Evolutionary conservation across 1,284 basidiomycete genomes (phyloP), one percentile per base, ranked within the genome.

Genomic region (Irpex rosettiformis): DNA sequence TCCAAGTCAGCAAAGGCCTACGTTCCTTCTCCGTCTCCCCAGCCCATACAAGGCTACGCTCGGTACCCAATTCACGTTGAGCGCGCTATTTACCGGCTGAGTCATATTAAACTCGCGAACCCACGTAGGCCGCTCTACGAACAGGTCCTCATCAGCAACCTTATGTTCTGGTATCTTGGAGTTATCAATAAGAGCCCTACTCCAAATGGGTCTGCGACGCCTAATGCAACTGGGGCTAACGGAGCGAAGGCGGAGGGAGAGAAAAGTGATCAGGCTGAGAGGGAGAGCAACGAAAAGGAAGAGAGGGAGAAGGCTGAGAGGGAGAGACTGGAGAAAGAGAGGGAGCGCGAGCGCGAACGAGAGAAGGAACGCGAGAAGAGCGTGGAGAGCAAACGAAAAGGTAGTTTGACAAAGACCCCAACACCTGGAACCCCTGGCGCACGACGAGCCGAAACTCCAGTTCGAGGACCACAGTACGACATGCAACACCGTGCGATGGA

Each of bases 91-190:
- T 99, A 99, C 75, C 82, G 96, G 55, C 78, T 99, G 54, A 95
- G 92, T 71, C 96, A 99, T 71, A 98, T 99, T 80, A 99, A 99
- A 75, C 81, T 99, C 48, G 96, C 97, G 24, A 98, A 99, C 73
- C 96, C 96, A 8, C 83, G 97, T 55, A 81, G 96, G 47, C 95
- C 97, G 18, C 79, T 99, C 16, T 98, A 97, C 69, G 97, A 99
- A 77, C 96, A 99, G 73, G 96, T 99, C 54, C 77, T 99, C 61
- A 99, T 99, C 73, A 97, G 94, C 68, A 99, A 99, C 73, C 80
- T 99, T 65, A 99, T 98, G 96, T 99, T 99, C 80, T 99, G 96
- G 96, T 99, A 99, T 72, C 82, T 99, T 42, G 93, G 94, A n/a
- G 86, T 99, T 63, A 97, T 99, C 75, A 98, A 98, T 72, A 94